Conservation (phyloP, 768 basidiomycete species). For the Leucosporidium yakuticum region DNA sequence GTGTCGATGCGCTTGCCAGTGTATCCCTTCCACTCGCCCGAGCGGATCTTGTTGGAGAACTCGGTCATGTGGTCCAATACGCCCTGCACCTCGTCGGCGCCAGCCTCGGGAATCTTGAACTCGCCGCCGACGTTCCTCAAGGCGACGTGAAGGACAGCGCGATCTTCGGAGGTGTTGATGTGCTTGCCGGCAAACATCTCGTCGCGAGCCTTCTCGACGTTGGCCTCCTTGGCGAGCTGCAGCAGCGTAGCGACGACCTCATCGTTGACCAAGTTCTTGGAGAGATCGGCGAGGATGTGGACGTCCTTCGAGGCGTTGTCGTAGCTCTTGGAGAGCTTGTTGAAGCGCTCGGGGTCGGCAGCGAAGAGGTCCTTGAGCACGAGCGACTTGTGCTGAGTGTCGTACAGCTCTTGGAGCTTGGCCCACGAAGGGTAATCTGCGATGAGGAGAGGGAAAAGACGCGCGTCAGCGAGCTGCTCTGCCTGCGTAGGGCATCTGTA, state of each 20-base stretch:
- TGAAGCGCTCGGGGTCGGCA: constrained; percentile 77
- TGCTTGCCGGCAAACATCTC: constrained; percentile 93
- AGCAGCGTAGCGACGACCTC: constrained; percentile 73
- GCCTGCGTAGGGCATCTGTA: background rate
- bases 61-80: constrained; percentile 87
- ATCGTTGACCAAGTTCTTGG: constrained; percentile 89
- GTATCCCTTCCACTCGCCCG: constrained; percentile 91
- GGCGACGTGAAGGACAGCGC: constrained; percentile 91
- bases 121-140: constrained; percentile 64
- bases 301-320: constrained; percentile 54
- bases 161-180: constrained; percentile 97
- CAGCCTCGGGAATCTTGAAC: constrained; percentile 71
- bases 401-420: constrained; percentile 78
- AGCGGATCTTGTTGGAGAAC: constrained; percentile 77
- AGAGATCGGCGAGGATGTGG: constrained; percentile 88
- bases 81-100: constrained; percentile 69
- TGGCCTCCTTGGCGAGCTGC: constrained; percentile 73
- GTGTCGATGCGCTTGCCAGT: constrained; percentile 90
- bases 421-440: constrained; percentile 85
- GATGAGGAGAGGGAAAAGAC: background rate
- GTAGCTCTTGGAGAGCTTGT: constrained; percentile 74
- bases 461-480: background rate
- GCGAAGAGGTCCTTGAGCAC: constrained; percentile 89
- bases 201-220: constrained; percentile 75
- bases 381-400: constrained; percentile 63